A percentile compares a stretch with the other conserved stretches of the same genome.
phyloP scores from a whole-genome alignment of 228 moss, liverwort and hornwort genomes.

The Sphagnum fallax region DNA sequence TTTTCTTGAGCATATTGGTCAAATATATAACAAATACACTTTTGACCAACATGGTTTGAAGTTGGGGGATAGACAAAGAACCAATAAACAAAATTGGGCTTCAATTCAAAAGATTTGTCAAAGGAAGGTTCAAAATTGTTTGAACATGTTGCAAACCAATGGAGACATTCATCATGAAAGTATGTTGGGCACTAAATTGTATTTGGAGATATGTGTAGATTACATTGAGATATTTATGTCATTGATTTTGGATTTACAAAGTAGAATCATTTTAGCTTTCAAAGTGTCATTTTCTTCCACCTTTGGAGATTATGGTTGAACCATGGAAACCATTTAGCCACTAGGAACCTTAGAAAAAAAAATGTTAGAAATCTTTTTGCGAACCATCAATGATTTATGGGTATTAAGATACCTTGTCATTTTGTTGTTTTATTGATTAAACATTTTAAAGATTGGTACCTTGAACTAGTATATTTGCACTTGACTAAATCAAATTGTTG shows the following conservation, averaged over 20 bases:
- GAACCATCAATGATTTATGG: too few relatives aligned
- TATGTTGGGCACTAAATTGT: neutral
- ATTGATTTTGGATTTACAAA: neutral
- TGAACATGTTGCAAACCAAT: neutral
- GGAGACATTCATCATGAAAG: neutral
- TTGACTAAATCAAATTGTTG: neutral
- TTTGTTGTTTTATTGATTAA: neutral
- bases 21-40: neutral
- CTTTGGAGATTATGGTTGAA: conserved; percentile 2
- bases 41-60: neutral
- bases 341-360: too few relatives aligned
- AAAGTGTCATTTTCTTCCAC: neutral
- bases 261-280: neutral
- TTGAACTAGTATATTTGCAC: too few relatives aligned
- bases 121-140: neutral
- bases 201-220: neutral
- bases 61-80: neutral
- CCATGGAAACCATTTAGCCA: neutral
- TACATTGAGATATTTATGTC: neutral
- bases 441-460: too few relatives aligned
- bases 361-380: too few relatives aligned
- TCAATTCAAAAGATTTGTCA: neutral
- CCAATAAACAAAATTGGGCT: neutral
- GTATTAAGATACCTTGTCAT: neutral
- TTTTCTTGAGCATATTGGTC: neutral